Base-by-base conservation (phyloP, 2,329 filamentous ascomycete genomes). In the Alternaria consortialis region DNA sequence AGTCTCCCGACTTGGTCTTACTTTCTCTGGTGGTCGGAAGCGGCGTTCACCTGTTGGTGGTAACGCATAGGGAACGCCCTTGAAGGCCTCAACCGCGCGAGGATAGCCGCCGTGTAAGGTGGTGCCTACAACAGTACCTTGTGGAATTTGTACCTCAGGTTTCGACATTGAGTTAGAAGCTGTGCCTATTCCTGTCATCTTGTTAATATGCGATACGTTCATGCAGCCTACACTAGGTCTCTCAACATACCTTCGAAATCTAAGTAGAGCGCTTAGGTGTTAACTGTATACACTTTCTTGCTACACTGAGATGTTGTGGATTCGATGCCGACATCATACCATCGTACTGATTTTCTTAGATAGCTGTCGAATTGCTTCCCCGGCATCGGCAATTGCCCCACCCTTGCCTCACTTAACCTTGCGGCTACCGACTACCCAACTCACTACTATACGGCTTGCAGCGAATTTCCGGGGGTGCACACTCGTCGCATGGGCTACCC, bases 11-110 rank as follows among this genome's bases (percentile, higher is more conserved):
- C 58, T 59, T 15, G 40, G 42, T 51, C 53, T 40, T 9, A 71
- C 63, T n/a, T 60, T 63, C n/a, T 66, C 60, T 48, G 66, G 60
- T 48, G 68, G 60, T 46, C 60, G 62, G 51, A 69, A 70, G n/a
- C 68, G 60, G 13, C 63, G 60, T 5, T 64, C 60, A 15, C 67
- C 68, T 23, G 58, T 68, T 25, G 68, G 65, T 1, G 67, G 60
- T 20, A 67, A 44, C 2, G 68, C 67, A 58, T 71, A 71, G 11
- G 68, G 67, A 34, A 69, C 58, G 13, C 68, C 65, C 43, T 60
- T 58, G 46, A 69, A 71, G 29, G 63, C 62, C 25, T 71, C 68
- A 15, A 65, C 44, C 6, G 52, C 25, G 23, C 34, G 55, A 27
- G 63, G 60, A 23, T 61, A 60, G 20, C 13, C n/a, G 3, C 47